phyloP scores from a whole-genome alignment of 345 rosid genomes.

The Eucalyptus pauciflora region DNA sequence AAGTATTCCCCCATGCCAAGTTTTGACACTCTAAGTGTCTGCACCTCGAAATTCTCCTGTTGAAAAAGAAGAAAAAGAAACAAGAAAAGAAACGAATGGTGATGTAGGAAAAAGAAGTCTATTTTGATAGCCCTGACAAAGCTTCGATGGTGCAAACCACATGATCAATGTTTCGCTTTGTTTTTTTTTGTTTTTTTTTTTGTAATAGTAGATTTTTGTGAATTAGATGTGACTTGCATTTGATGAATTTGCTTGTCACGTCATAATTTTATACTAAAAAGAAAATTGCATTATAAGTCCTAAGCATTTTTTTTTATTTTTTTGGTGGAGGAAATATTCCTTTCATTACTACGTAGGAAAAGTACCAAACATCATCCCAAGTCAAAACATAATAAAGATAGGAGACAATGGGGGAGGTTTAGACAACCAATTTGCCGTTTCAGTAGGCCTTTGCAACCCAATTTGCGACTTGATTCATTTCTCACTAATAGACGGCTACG shows the following conservation, averaged over 20 bases:
- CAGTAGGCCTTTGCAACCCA: too few species aligned
- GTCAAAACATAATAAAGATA: too few species aligned
- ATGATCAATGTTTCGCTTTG: too few species aligned
- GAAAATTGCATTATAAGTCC: background rate
- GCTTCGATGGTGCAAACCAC: background rate
- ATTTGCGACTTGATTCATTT: too few species aligned
- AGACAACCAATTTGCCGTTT: too few species aligned
- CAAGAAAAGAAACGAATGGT: background rate
- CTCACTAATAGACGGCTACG: too few species aligned
- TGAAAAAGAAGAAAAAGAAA: background rate
- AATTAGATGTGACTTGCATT: background rate
- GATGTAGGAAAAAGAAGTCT: background rate
- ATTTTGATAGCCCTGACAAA: background rate
- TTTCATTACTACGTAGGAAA: too few species aligned
- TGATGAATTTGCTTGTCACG: background rate
- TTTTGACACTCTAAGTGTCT: too few species aligned
- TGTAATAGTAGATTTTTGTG: background rate
- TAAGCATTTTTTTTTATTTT: background rate
- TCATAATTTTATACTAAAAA: background rate
- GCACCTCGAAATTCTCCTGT: fast-evolving
- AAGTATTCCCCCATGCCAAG: background rate
- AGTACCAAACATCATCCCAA: too few species aligned
- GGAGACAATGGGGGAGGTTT: too few species aligned
- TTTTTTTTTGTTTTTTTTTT: too few species aligned
- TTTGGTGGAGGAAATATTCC: too few species aligned